Base-by-base conservation (phyloP, 371 early-diverging fungal genomes). In the Mortierella sp. region DNA sequence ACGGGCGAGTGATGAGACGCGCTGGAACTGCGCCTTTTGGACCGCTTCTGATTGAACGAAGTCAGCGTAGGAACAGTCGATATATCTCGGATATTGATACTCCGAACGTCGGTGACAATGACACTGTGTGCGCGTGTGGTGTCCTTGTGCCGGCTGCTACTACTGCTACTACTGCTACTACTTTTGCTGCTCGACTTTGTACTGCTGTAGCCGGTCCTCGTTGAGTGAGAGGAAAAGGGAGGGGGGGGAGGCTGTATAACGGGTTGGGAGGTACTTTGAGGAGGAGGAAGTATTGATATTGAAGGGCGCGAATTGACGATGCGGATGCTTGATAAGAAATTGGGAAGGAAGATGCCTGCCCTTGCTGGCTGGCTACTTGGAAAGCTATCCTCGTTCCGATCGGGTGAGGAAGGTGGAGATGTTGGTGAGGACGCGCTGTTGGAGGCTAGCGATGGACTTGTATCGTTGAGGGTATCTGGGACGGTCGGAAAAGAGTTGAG, bases 11-110 rank as follows among this genome's bases (percentile, higher is more conserved):
- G 41, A 26, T 68, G 43, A 13, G 80, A 71, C 19, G 68, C 47
- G 44, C 72, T 80, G 8, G 81, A 76, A 45, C 58, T 76, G 3
- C 77, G 73, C 48, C 77, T 73, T 48, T 77, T 81, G 63, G 81
- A 77, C 16, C 77, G 70, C 34, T 64, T 76, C 34, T 69, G 73
- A 34, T 70, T 68, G 55, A 77, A 77, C 1, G 73, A 75, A 2
- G 70, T 75, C 65, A 74, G 37, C 10, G 75, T 82, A 40, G 83
- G 83, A 34, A 78, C 75, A 6, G 76, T 77, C 8, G 83, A 78
- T 40, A 82, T 82, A 64, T 82, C 83, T 16, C 78, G 79, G 53
- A 82, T 71, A 47, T 58, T 77, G 66, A 82, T 82, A 31, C 78
- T 77, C 50, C 67, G 71, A 47, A 82, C 69, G 66, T 82, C 83